Base-by-base conservation (phyloP, 441 rosid genomes). In the Mallotus repandus region DNA sequence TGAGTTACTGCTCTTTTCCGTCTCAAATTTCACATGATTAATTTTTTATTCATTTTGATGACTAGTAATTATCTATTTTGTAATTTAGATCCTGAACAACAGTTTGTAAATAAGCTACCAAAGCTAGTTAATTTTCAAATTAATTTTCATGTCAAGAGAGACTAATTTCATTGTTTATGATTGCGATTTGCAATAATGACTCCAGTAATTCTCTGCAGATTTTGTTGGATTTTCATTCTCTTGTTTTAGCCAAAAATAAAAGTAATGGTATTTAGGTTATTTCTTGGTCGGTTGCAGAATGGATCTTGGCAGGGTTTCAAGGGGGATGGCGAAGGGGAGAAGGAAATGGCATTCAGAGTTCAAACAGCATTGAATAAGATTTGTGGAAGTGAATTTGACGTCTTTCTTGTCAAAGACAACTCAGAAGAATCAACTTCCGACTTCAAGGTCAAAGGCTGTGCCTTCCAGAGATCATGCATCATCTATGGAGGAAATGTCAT, bases 381-480 rank as follows among this genome's bases (percentile, higher is more conserved):
- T 76, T 77, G 70, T 14, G 84, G 78, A 73, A 83, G 80, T 35
- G 97, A 89, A 84, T 72, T 88, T 43, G 84, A 89, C 56, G 97
- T 84, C 29, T 78, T 76, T 66, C 79, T 87, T 54, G 78, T 73
- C 7, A 69, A 80, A 69, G 81, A 83, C 60, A 71, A 68, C 70
- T 32, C 49, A 0, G 82, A 64, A 66, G 87, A 79, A 21, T 71
- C 85, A 25, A 49, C 80, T 16, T 70, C 79, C 25, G 81, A 84
- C 66, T 79, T 90, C 52, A 84, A 74, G 66, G 75, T 92, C 70
- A 87, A 77, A 85, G 97, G 98, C 45, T 84, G 74, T 63, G 84
- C 88, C 19, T 92, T 88, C 79, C 91, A 84, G 83, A 87, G 85
- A 85, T 90, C 98, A 0, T 94, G 91, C 81, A 89, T 91, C 54